These are phyloP conservation scores for Pestalotiopsis sp. DNA, from an alignment of 2,329 filamentous ascomycete species.

Conservation along the genomic window DNA sequence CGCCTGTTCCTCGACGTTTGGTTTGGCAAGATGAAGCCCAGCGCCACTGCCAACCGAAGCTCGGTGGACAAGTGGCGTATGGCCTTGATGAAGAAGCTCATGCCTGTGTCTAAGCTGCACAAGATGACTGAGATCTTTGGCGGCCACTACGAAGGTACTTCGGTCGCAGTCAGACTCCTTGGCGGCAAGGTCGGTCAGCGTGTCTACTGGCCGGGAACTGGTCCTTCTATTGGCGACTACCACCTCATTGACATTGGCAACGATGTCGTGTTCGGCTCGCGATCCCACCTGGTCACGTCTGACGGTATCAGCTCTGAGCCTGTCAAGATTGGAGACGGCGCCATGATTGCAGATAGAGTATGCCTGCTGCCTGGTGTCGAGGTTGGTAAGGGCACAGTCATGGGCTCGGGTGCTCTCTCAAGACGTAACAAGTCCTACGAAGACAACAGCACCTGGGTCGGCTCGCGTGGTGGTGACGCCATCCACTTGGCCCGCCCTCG, in stretches of 20 bases:
- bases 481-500: conserved; percentile 38
- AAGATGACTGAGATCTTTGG: conserved; percentile 54
- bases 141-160: conserved; percentile 58
- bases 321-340: conserved; percentile 48
- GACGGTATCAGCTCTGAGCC: conserved; percentile 52
- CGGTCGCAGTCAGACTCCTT: conserved; percentile 49
- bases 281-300: conserved; percentile 55
- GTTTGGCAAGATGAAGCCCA: conserved; percentile 40
- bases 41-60: conserved; percentile 32
- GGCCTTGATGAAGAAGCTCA: conserved; percentile 44
- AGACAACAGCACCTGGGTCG: conserved; percentile 51
- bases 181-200: conserved; percentile 55
- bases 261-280: conserved; percentile 62
- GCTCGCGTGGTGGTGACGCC: conserved; percentile 53
- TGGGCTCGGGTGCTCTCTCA: conserved; percentile 58
- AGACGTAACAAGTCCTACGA: conserved; percentile 46
- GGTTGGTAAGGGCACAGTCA: conserved; percentile 49
- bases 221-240: conserved; percentile 55
- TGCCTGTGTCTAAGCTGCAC: conserved; percentile 46
- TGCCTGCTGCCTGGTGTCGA: conserved; percentile 53
- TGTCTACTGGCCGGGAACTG: conserved; percentile 61
- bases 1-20: conserved; percentile 41
- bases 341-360: conserved; percentile 61
- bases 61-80: conserved; percentile 46
- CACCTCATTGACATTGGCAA: conserved; percentile 58